phyloP scores from a whole-genome alignment of 306 rosid species.

The Adenanthera pavonina region DNA sequence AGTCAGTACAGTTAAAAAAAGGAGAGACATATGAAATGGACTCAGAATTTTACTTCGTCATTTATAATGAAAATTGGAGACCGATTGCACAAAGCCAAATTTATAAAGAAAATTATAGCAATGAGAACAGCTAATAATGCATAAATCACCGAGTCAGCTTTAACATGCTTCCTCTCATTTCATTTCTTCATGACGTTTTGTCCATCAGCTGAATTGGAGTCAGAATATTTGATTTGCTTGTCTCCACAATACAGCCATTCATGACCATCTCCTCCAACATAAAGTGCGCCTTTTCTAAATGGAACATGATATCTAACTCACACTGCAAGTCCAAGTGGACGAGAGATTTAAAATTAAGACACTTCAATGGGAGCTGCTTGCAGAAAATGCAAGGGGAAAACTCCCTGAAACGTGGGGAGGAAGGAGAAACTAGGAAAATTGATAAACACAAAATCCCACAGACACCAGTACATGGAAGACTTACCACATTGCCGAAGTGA shows the following conservation, averaged over 20 bases:
- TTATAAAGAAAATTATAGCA: slow-evolving; percentile 29
- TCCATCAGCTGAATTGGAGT: slow-evolving; percentile 96
- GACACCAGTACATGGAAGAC: slow-evolving; percentile 32
- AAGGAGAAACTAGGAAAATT: slow-evolving; percentile 18
- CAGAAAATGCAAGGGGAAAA: slow-evolving; percentile 24
- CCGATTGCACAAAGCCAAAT: slow-evolving; percentile 3
- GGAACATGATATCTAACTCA: slow-evolving; percentile 98
- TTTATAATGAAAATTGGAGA: slow-evolving; percentile 15
- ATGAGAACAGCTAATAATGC: slow-evolving; percentile 35
- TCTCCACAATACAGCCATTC: slow-evolving; percentile 92
- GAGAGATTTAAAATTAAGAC: slow-evolving; percentile 12
- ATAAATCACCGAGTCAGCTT: slow-evolving; percentile 3
- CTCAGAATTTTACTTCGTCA: slow-evolving; percentile 3
- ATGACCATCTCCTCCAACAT: slow-evolving; percentile 98
- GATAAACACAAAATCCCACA: slow-evolving; percentile 5
- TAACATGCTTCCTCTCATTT: slow-evolving; percentile 6
- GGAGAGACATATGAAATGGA: background rate
- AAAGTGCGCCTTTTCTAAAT: slow-evolving; percentile 95
- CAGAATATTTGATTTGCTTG: slow-evolving; percentile 79
- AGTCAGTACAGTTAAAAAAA: slow-evolving; percentile 10
- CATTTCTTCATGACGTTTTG: slow-evolving; percentile 57
- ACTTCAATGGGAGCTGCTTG: slow-evolving; percentile 2
- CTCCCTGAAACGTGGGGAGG: background rate
- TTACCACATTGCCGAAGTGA: slow-evolving; percentile 95
- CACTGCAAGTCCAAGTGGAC: slow-evolving; percentile 63